Percentiles rank a stretch among this genome's conserved stretches.
Conservation (phyloP, 2,329 filamentous ascomycete species). For the Clarireedia paspali region DNA sequence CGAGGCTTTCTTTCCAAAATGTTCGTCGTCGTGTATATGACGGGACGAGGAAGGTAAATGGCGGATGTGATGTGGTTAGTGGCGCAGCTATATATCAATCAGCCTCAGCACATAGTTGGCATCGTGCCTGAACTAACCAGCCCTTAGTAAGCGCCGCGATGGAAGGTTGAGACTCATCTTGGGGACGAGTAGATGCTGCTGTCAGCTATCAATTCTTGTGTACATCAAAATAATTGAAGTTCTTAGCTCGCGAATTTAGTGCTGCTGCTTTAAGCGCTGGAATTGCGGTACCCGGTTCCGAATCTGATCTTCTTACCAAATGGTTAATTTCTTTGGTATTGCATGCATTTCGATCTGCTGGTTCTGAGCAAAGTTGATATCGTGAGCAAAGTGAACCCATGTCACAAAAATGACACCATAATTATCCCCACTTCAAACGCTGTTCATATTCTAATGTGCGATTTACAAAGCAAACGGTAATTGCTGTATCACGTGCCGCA, state of each 20-base stretch:
- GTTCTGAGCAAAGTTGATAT: neutral
- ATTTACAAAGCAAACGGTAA: neutral
- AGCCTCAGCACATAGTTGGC: slow-evolving; percentile 9
- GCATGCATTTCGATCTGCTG: neutral
- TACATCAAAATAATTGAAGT: slow-evolving; percentile 10
- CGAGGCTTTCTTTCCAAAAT: slow-evolving; percentile 1
- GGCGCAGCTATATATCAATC: slow-evolving; percentile 21
- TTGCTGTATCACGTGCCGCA: neutral
- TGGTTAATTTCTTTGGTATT: neutral
- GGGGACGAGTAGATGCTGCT: slow-evolving; percentile 11
- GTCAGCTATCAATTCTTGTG: neutral
- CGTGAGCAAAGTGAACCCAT: neutral
- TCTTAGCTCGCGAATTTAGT: slow-evolving; percentile 8
- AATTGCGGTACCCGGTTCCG: neutral
- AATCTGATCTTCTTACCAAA: neutral
- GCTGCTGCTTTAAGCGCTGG: slow-evolving; percentile 5
- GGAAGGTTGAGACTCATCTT: slow-evolving; percentile 60
- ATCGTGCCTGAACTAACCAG: slow-evolving; percentile 41
- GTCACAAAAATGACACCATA: neutral
- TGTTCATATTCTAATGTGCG: neutral
- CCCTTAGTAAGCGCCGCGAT: slow-evolving; percentile 50
- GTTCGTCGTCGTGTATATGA: slow-evolving; percentile 22
- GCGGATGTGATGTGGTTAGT: slow-evolving; percentile 32
- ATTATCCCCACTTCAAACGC: neutral
- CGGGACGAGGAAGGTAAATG: slow-evolving; percentile 29